Evolutionary conservation across 495 filamentous ascomycete species (phyloP), one percentile per base, ranked within the genome.

Genomic region (Talaromyces trachyspermus): DNA sequence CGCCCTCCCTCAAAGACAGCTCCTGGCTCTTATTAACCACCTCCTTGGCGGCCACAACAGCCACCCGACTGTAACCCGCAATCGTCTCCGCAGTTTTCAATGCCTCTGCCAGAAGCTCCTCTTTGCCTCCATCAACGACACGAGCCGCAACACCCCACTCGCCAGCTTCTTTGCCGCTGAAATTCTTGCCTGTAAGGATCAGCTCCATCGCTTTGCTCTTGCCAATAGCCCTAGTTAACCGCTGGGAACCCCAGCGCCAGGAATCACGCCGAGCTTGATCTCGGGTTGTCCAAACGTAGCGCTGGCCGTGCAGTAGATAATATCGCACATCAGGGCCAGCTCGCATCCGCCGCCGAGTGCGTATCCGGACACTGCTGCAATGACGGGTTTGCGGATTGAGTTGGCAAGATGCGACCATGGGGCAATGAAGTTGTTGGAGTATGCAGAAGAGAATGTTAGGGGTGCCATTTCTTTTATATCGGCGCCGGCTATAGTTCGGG

Each of bases 391-490:
- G 62, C 89, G 89, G 68, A 95, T 77, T 27, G 72, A 56, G 42
- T 80, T 88, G 30, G 87, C 83, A 12, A 94, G 81, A 51, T 80
- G 70, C 20, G 88, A 94, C 92, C 92, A 98, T 27, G 79, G 76
- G 59, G 92, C 86, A 69, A 97, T 96, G 69, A 97, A 97, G 63
- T 91, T 86, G 50, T 62, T 76, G 17, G 75, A 83, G 75, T 92
- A 95, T 38, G 92, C 92, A 44, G 79, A 60, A 43, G 81, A 76
- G 72, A 97, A 98, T 56, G 80, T 89, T 3, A 95, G 78, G 42
- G 87, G 78, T 30, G 85, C 81, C 92, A 98, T 98, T 71, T 98
- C 92, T 66, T 96, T 96, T 69, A 98, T 98, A 68, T 98, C 92
- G 49, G 92, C 92, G 47, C 92, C 92, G 50, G 92, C 92, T 75